These are phyloP conservation scores for Penicillium ochrochloron DNA, from an alignment of 495 filamentous ascomycete species.

Conservation along the genomic window DNA sequence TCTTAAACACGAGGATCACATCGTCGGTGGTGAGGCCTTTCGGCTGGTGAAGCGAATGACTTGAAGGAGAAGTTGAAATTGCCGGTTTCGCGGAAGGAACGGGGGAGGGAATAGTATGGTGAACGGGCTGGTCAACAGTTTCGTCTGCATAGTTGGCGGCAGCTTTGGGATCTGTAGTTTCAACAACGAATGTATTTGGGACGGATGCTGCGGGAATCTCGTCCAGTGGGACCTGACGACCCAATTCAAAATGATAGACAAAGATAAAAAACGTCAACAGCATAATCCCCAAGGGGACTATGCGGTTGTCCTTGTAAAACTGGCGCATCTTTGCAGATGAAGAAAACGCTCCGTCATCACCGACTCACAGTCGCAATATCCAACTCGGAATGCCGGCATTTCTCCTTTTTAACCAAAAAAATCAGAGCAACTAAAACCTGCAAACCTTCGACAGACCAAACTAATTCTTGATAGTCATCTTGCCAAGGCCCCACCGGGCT, in stretches of 20 bases:
- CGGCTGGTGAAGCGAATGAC: conserved; percentile 10
- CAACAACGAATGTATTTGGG: conserved; percentile 15
- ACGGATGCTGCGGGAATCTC: conserved; percentile 14
- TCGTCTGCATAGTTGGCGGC: conserved; percentile 1
- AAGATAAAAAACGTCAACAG: conserved; percentile 32
- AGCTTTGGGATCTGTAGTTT: conserved; percentile 5
- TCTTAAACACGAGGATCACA: conserved; percentile 47
- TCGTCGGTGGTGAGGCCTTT: conserved; percentile 40
- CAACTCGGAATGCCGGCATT: neutral
- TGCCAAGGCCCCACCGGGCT: neutral
- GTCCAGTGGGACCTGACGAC: conserved; percentile 21
- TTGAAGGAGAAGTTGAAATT: conserved; percentile 11
- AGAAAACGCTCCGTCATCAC: conserved; percentile 1
- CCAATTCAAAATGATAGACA: conserved; percentile 32
- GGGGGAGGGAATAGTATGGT: conserved; percentile 17
- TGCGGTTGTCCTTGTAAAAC: conserved; percentile 35
- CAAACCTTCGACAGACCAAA: neutral
- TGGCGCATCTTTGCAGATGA: conserved; percentile 16
- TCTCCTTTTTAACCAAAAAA: conserved; percentile 7
- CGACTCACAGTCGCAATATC: neutral
- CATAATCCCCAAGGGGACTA: conserved; percentile 36
- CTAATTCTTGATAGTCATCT: neutral
- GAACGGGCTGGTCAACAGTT: conserved; percentile 7
- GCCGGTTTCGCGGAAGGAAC: conserved; percentile 38
- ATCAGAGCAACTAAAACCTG: neutral